These are phyloP conservation scores for Penicillium diatomitis DNA, from an alignment of 495 filamentous ascomycete species.

Conservation along the genomic window DNA sequence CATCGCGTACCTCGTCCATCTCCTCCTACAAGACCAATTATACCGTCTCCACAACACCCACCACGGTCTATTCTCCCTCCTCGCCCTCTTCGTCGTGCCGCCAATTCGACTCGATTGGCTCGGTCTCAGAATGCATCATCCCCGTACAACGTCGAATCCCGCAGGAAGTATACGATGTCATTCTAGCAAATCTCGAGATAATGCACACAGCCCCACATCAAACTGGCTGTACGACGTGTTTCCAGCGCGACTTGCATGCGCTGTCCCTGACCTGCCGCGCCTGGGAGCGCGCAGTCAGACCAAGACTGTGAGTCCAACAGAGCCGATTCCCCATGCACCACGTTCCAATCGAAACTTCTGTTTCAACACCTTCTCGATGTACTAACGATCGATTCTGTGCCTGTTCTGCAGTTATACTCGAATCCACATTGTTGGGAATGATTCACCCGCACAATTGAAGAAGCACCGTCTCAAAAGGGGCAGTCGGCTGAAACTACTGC, in stretches of 20 bases:
- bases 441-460: constrained; percentile 53
- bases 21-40: constrained; percentile 37
- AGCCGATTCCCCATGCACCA: too few species aligned
- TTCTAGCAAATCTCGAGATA: constrained; percentile 41
- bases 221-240: constrained; percentile 61
- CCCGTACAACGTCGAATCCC: constrained; percentile 43
- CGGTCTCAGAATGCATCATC: constrained; percentile 24
- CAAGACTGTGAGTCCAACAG: constrained; percentile 49
- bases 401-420: constrained; percentile 48
- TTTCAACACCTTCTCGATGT: neutral
- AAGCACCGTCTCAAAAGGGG: constrained; percentile 59
- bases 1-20: constrained; percentile 31
- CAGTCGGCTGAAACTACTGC: constrained; percentile 62
- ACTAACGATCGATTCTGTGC: too few species aligned
- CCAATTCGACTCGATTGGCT: constrained; percentile 29
- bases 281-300: constrained; percentile 58
- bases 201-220: constrained; percentile 38
- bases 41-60: constrained; percentile 30
- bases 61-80: constrained; percentile 31
- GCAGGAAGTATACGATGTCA: constrained; percentile 47
- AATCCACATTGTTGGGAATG: constrained; percentile 60
- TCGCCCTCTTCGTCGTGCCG: constrained; percentile 29
- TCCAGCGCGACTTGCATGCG: constrained; percentile 63
- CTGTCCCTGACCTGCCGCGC: constrained; percentile 57
- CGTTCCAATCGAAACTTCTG: too few species aligned